Evolutionary conservation across 495 filamentous ascomycete species (phyloP).

Genomic region (Aspergillus affinis): DNA sequence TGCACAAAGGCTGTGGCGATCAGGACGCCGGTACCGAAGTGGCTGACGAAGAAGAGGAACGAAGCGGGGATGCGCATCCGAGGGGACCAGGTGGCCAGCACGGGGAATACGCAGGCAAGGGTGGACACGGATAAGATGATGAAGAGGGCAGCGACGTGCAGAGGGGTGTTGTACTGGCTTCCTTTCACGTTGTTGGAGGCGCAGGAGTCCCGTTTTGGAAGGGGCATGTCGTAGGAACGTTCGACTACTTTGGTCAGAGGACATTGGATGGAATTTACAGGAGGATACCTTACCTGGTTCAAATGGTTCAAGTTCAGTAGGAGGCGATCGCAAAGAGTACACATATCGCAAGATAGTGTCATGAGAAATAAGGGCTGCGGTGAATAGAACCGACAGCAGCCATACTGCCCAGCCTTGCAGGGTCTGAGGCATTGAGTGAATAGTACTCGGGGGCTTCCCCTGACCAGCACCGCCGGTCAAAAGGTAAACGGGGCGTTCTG

Average conservation of each 20-base stretch:
- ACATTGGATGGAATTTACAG: neutral
- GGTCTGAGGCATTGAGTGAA: constrained; percentile 17
- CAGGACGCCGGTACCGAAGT: constrained; percentile 81
- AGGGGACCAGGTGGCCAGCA: constrained; percentile 39
- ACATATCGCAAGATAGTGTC: constrained; percentile 16
- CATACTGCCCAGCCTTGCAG: constrained; percentile 27
- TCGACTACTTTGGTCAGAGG: neutral
- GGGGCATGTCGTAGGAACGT: neutral
- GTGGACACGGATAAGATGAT: constrained; percentile 65
- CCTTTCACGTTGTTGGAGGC: constrained; percentile 26
- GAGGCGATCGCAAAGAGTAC: neutral
- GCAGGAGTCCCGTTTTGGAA: constrained; percentile 24
- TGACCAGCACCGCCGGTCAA: constrained; percentile 11
- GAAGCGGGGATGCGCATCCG: constrained; percentile 31
- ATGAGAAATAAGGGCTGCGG: constrained; percentile 26
- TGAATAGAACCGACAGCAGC: constrained; percentile 30
- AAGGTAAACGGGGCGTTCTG: constrained; percentile 28
- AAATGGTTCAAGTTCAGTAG: neutral
- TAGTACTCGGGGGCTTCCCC: constrained; percentile 1
- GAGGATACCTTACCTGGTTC: neutral
- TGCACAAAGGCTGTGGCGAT: constrained; percentile 85
- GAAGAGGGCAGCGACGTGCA: constrained; percentile 69
- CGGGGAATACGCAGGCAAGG: constrained; percentile 44
- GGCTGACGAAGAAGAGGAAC: constrained; percentile 65
- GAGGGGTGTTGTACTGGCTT: constrained; percentile 51